Evolutionary conservation across 1,284 basidiomycete genomes (phyloP).

Genomic region (Leccinum brunneo-olivaceum): DNA sequence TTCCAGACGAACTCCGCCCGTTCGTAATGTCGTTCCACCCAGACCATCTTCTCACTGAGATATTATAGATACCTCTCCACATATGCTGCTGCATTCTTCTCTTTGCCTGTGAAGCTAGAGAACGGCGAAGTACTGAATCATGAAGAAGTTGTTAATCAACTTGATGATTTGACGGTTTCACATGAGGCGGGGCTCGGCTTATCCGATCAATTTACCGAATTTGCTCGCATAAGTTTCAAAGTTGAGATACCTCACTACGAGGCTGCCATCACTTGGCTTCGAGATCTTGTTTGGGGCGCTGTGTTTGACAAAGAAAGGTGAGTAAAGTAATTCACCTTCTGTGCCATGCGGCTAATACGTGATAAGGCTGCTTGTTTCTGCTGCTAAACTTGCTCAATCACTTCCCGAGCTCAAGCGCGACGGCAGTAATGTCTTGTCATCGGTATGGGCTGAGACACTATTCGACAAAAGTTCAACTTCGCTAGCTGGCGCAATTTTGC

Average conservation of each 20-base stretch:
- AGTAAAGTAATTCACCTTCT: slow-evolving; percentile 12
- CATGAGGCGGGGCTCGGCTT: slow-evolving; percentile 78
- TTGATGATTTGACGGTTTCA: slow-evolving; percentile 88
- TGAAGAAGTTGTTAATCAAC: slow-evolving; percentile 86
- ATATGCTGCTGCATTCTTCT: slow-evolving; percentile 87
- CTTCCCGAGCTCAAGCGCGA: slow-evolving; percentile 93
- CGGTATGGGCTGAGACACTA: slow-evolving; percentile 65
- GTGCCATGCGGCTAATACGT: slow-evolving; percentile 8
- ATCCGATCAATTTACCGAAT: slow-evolving; percentile 67
- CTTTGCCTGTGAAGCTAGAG: slow-evolving; percentile 73
- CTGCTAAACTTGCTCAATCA: slow-evolving; percentile 87
- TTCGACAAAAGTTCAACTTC: slow-evolving; percentile 73
- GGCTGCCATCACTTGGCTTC: slow-evolving; percentile 80
- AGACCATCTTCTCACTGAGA: slow-evolving; percentile 7
- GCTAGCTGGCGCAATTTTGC: slow-evolving; percentile 65
- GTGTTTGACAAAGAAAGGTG: slow-evolving; percentile 83
- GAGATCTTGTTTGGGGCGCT: slow-evolving; percentile 80
- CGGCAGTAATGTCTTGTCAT: slow-evolving; percentile 74
- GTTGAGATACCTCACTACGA: slow-evolving; percentile 82
- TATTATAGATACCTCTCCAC: slow-evolving; percentile 63
- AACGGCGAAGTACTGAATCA: slow-evolving; percentile 70
- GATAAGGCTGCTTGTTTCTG: slow-evolving; percentile 72
- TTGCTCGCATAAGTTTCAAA: slow-evolving; percentile 73
- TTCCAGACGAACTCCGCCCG: slow-evolving; percentile 74
- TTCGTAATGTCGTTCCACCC: slow-evolving; percentile 35